Percentiles rank a stretch among this genome's conserved stretches.
These are phyloP conservation scores for Sugiyamaella neomexicana DNA, from an alignment of 1,139 yeast genomes.

Conservation along the genomic window DNA sequence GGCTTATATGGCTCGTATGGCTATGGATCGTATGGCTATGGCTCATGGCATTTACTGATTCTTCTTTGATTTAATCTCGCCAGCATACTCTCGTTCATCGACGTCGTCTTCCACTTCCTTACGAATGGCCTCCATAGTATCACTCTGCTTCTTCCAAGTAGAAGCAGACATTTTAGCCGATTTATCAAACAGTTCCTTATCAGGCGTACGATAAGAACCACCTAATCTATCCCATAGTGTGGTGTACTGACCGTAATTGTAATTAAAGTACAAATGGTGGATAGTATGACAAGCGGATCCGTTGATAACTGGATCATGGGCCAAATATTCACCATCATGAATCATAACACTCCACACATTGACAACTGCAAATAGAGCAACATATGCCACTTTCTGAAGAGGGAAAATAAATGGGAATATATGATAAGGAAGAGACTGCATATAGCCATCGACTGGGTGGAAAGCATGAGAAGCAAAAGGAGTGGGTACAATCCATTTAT, in stretches of 20 bases:
- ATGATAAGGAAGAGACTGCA: constrained; percentile 92
- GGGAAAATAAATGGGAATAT: constrained; percentile 89
- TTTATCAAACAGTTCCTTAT: constrained; percentile 75
- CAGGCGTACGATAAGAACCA: constrained; percentile 89
- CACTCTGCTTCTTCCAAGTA: constrained; percentile 72
- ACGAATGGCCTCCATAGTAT: constrained; percentile 79
- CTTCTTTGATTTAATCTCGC: constrained; percentile 27
- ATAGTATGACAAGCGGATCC: constrained; percentile 99
- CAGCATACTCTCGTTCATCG: constrained; percentile 60
- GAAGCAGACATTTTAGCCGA: constrained; percentile 55
- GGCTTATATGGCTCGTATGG: no score
- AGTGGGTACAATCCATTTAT: constrained; percentile 98
- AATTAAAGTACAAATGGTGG: constrained; percentile 94
- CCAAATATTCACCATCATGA: constrained; percentile 94
- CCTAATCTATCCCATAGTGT: constrained; percentile 98
- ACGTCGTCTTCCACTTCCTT: constrained; percentile 71
- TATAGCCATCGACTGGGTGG: constrained; percentile 96
- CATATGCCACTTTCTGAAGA: constrained; percentile 80
- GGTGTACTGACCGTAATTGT: constrained; percentile 97
- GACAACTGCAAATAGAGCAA: constrained; percentile 80
- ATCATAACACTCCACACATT: constrained; percentile 98
- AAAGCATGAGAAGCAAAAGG: constrained; percentile 98
- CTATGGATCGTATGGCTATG: no score
- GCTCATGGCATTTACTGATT: constrained; percentile 22
- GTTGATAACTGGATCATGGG: constrained; percentile 89